Base-by-base conservation (phyloP, 1,284 basidiomycete species). In the Malassezia brasiliensis region DNA sequence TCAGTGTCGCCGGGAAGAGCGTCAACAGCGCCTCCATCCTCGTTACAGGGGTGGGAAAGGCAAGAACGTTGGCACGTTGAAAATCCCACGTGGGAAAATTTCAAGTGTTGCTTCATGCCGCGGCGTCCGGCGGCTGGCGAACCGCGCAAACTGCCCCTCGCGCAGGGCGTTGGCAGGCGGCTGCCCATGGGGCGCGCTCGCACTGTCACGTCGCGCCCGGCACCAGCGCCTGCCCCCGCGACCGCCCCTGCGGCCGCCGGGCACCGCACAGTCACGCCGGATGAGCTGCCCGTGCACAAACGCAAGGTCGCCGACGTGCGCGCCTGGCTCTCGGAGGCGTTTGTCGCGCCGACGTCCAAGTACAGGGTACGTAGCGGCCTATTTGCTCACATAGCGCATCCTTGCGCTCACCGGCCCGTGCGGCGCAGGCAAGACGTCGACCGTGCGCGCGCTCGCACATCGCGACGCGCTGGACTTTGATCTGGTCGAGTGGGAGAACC, bases 381-480 rank as follows among this genome's bases (percentile, higher is more conserved):
- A 17, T 38, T 42, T 7, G 42, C 37, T 7, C 10, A 41, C 20
- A 3, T 17, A 59, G 60, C 81, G 88, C 36, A 82, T 98, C 20
- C 81, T 96, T 2, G 83, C 83, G 0, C 77, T 98, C 8, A 87
- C 87, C 1, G 93, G 94, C 1, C 88, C 89, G 0, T 85, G 90
- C 8, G 94, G 93, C 0, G 83, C 84, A 0, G 93, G 83, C 0
- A 98, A 98, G 78, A 93, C 91, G 0, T 82, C 89, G 0, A 88
- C 88, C 0, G 64, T 96, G 0, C 81, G 82, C 11, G 81, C 90
- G 0, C 77, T 98, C 7, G 80, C 88, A 0, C 12, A 46, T 5
- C 4, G 20, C 8, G 76, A 78, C 20, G 86, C 93, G 65, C 77
- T 94, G 57, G 82, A 81, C 2, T 82, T 88, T 47, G 86, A 91